These are phyloP conservation scores for Gracilaria caudata DNA, from an alignment of 23 red algal species.

Conservation along the genomic window DNA sequence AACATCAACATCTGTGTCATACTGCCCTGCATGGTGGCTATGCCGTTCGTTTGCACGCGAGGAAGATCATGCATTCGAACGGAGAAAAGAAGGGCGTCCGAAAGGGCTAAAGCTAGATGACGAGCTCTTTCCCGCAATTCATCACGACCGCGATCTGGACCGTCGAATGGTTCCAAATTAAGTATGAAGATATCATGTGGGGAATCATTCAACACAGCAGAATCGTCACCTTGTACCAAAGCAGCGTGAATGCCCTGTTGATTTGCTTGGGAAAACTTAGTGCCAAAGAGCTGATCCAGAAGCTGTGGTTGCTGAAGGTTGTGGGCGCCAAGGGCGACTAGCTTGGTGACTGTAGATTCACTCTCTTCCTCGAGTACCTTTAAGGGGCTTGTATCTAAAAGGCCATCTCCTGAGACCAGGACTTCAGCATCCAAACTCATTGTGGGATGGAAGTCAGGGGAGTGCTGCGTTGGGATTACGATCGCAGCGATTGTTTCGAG, in stretches of 20 bases:
- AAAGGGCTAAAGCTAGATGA: conserved; percentile 40
- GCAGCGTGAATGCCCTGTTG: conserved; percentile 3
- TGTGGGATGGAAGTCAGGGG: not conserved
- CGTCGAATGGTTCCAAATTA: conserved; percentile 53
- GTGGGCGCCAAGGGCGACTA: conserved; percentile 34
- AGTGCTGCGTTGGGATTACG: not conserved
- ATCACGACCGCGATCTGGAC: conserved; percentile 47
- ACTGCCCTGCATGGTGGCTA: conserved; percentile 33
- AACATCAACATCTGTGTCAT: conserved; percentile 62
- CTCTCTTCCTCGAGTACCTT: not conserved
- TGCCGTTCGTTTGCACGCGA: conserved; percentile 47
- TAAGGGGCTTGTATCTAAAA: not conserved
- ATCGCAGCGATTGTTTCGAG: not conserved
- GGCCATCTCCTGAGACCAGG: conserved; percentile 27
- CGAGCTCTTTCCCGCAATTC: conserved; percentile 51
- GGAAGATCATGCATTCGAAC: conserved; percentile 64
- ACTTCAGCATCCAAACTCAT: not conserved
- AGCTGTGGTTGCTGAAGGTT: conserved; percentile 32
- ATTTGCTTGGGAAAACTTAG: conserved; percentile 33
- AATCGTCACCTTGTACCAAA: conserved; percentile 53
- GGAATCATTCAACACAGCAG: conserved; percentile 44
- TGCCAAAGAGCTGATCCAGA: conserved; percentile 49
- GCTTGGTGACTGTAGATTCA: conserved; percentile 8
- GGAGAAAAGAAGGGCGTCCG: conserved; percentile 53
- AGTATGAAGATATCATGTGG: conserved; percentile 48